Conservation (phyloP, 345 rosid species). For the Acer negundo region DNA sequence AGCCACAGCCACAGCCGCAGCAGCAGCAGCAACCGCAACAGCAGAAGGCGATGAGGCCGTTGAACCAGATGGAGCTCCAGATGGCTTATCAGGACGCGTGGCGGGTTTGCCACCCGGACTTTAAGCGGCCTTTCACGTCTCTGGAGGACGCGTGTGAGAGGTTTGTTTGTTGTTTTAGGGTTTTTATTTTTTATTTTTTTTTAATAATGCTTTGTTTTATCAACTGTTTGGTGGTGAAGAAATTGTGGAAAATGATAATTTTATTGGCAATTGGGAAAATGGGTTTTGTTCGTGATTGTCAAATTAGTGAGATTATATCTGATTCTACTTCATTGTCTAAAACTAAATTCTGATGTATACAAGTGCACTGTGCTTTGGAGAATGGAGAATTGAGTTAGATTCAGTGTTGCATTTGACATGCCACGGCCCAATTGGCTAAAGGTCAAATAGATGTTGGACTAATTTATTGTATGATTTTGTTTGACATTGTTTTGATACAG, state of each 20-base stretch:
- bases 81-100: constrained; percentile 95
- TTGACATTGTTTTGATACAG: neutral
- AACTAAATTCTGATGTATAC: neutral
- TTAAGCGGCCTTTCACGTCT: constrained; percentile 80
- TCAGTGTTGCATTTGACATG: constrained; percentile 1
- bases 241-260: neutral
- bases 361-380: neutral
- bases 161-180: constrained; percentile 31
- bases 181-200: neutral
- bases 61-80: constrained; percentile 77
- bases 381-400: neutral
- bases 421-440: neutral
- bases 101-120: constrained; percentile 90
- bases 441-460: neutral
- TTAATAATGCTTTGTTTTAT: neutral
- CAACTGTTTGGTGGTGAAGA: neutral
- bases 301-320: neutral
- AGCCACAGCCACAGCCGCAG: constrained; percentile 30
- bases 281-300: constrained; percentile 1
- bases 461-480: neutral
- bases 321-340: neutral
- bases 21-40: constrained; percentile 46
- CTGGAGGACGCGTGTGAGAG: constrained; percentile 97
- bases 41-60: constrained; percentile 64
- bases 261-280: neutral